Base-by-base conservation (phyloP, 2,329 filamentous ascomycete species). In the Neurospora sp. region DNA sequence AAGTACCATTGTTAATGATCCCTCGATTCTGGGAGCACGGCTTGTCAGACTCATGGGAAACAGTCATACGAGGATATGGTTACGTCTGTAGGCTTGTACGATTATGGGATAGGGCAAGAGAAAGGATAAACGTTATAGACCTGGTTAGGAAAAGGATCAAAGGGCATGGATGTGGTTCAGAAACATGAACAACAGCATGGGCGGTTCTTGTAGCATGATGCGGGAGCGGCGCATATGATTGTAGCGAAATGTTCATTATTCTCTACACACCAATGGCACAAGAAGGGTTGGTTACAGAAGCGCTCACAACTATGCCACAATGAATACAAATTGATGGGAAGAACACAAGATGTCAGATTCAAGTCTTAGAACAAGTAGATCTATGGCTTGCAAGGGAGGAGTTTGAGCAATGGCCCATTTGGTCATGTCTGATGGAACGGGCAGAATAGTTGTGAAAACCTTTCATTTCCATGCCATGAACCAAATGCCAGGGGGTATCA, bases 401-500 rank as follows among this genome's bases (percentile, higher is more conserved):
- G 67, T 68, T 41, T 33, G n/a, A 19, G n/a, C 10, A 40, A 43
- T 52, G 67, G n/a, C 33, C 38, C 33, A 52, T 43, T 43, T 40
- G 52, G 52, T 62, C 52, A 62, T 62, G 52, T 36, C 28, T 62
- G 23, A 62, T 62, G 52, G 52, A 28, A 68, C 39, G 23, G 67
- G 33, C 1, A 33, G 19, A 33, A 28, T 23, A 43, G 39, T 28
- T 67, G 8, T 37, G 12, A 39, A 52, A 41, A 38, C 67, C 73
- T 75, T 75, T 76, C 73, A 76, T 77, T 76, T 71, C 74, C 75
- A 70, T 73, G 72, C 75, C 74, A 74, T 72, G 72, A 74, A 69
- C 73, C 75, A 70, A 72, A 75, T 67, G 73, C 76, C 74, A 75
- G 75, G 52, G 52, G 52, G 75, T 77, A 77, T 77, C 72, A 74